Conservation (phyloP, 257 asterid genomes). For the Paulownia fortunei region DNA sequence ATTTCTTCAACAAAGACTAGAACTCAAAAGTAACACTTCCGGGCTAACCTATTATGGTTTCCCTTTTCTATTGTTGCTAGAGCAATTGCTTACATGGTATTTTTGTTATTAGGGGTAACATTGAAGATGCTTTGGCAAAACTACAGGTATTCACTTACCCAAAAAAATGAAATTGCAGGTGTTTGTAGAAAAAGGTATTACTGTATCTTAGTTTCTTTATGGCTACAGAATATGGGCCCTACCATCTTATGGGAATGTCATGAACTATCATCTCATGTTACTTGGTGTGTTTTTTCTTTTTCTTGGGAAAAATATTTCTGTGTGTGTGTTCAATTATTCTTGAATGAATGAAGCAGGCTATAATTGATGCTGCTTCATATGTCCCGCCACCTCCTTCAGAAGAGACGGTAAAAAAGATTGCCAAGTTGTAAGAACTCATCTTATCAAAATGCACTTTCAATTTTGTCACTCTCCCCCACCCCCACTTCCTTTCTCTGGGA, state of each 20-base stretch:
- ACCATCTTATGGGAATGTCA: constrained; percentile 19
- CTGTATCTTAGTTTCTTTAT: background rate
- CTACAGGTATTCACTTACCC: constrained; percentile 69
- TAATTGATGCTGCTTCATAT: constrained; percentile 88
- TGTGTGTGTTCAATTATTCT: background rate
- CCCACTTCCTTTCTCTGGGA: background rate
- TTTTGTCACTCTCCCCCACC: no score
- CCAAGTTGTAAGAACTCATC: constrained; percentile 63
- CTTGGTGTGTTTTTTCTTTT: background rate
- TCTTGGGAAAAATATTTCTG: background rate
- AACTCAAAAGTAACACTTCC: constrained; percentile 70
- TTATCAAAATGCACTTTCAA: constrained; percentile 8
- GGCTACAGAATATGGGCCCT: background rate
- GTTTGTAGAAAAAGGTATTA: constrained; percentile 11
- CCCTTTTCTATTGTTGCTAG: constrained; percentile 18
- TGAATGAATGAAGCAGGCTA: constrained; percentile 58
- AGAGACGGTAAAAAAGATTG: constrained; percentile 75
- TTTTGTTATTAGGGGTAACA: constrained; percentile 66
- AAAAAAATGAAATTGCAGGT: constrained; percentile 35
- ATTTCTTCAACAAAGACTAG: constrained; percentile 91
- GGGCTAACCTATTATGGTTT: constrained; percentile 14
- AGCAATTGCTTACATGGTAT: constrained; percentile 27
- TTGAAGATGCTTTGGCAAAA: constrained; percentile 85
- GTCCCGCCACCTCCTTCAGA: constrained; percentile 93
- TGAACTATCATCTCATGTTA: background rate